A percentile compares a stretch with the other conserved stretches of the same genome.
phyloP scores from a whole-genome alignment of 169 alveolate genomes.

The Blepharisma undulans region DNA sequence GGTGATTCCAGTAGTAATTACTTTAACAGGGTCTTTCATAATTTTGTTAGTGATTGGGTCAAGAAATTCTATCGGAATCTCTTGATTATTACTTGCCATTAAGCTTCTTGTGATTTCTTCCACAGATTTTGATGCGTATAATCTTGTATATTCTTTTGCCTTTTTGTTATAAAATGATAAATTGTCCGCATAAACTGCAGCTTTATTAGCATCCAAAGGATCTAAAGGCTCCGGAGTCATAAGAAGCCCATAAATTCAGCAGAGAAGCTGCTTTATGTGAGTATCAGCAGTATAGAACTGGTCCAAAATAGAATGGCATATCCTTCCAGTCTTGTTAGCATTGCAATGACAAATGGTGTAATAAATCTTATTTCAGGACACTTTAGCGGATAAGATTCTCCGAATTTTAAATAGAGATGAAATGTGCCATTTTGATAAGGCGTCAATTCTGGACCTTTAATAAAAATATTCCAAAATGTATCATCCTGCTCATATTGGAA shows the following conservation, averaged over 20 bases:
- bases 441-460: slow-evolving; percentile 32
- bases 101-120: neutral
- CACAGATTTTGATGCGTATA: neutral
- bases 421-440: slow-evolving; percentile 41
- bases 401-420: slow-evolving; percentile 5
- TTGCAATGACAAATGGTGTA: slow-evolving; percentile 41
- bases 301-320: slow-evolving; percentile 15
- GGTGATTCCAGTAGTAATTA: neutral
- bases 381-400: neutral
- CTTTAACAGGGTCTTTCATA: slow-evolving; percentile 7
- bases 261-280: neutral
- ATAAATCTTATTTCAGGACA: slow-evolving; percentile 31
- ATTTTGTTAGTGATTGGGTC: neutral
- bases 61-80: neutral
- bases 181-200: slow-evolving; percentile 3
- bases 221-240: slow-evolving; percentile 33
- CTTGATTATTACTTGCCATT: neutral
- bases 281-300: neutral
- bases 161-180: neutral
- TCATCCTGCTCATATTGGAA: neutral
- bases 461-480: neutral
- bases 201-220: slow-evolving; percentile 37
- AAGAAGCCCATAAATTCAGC: slow-evolving; percentile 15
- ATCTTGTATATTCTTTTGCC: neutral
- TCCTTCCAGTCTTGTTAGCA: neutral